Conservation (phyloP, 495 filamentous ascomycete species). For the Lineolata rhizophorae region DNA sequence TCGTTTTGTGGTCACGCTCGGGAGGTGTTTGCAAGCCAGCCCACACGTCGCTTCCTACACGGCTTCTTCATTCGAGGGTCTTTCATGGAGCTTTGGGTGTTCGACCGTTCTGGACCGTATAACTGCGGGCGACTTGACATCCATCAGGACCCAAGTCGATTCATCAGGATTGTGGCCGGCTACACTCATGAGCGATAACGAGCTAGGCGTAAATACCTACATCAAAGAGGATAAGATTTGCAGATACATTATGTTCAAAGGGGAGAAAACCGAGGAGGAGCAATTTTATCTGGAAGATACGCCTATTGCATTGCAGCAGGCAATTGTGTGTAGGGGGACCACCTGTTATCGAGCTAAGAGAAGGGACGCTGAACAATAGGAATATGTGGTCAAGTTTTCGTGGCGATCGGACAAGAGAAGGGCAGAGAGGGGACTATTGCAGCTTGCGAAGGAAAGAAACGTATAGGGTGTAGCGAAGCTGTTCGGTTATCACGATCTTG, state of each 20-base stretch:
- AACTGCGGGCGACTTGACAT: constrained; percentile 20
- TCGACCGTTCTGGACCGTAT: constrained; percentile 24
- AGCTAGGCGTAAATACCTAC: too few relatives aligned
- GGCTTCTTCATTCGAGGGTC: constrained; percentile 18
- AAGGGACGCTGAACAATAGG: constrained; percentile 5
- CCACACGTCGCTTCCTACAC: constrained; percentile 17
- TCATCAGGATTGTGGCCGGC: constrained; percentile 13
- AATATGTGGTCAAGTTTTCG: constrained; percentile 13
- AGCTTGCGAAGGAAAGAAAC: constrained; percentile 10
- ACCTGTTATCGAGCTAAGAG: constrained; percentile 8
- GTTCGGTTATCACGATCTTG: background rate
- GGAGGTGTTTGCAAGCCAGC: constrained; percentile 6
- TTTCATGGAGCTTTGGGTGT: constrained; percentile 20
- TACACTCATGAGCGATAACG: constrained; percentile 14
- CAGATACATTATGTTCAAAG: too few relatives aligned
- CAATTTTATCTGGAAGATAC: constrained; percentile 2
- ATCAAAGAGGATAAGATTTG: too few relatives aligned
- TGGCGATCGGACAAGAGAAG: constrained; percentile 14
- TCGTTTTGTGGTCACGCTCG: constrained; percentile 2
- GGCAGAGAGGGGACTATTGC: constrained; percentile 8
- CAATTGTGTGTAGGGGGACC: constrained; percentile 6
- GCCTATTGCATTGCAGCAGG: constrained; percentile 4
- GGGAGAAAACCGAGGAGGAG: too few relatives aligned
- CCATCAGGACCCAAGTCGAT: constrained; percentile 15
- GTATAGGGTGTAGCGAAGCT: background rate